Evolutionary conservation across 306 rosid species (phyloP).

Genomic region (Begonia masoniana): DNA sequence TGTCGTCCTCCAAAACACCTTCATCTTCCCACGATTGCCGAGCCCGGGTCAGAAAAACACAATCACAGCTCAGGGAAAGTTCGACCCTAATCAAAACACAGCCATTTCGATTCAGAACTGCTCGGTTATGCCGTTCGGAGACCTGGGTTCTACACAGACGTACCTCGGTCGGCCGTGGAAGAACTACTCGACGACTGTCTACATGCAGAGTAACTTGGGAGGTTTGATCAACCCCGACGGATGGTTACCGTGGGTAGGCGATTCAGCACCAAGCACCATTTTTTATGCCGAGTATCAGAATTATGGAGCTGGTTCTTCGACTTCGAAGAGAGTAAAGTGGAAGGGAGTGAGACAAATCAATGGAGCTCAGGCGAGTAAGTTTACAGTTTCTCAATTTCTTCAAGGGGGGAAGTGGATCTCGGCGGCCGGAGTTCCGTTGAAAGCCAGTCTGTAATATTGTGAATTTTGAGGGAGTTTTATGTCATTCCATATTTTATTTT

Average conservation of each 20-base stretch:
- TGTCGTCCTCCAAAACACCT: conserved; percentile 8
- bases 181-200: conserved; percentile 6
- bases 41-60: conserved; percentile 1
- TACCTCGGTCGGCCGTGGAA: conserved; percentile 13
- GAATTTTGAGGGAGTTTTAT: neutral
- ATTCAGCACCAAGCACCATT: neutral
- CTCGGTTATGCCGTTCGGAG: neutral
- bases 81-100: conserved; percentile 5
- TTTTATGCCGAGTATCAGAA: conserved; percentile 5
- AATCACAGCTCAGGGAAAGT: conserved; percentile 7
- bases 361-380: neutral
- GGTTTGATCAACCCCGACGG: conserved; percentile 8
- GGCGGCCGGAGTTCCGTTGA: neutral
- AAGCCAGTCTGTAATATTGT: neutral
- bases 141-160: conserved; percentile 1
- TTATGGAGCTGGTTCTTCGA: conserved; percentile 1
- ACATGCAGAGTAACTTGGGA: conserved; percentile 2
- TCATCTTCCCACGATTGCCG: conserved; percentile 1
- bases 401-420: conserved; percentile 4
- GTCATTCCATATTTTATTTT: no score
- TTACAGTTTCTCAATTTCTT: conserved; percentile 2
- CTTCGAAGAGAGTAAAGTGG: conserved; percentile 2
- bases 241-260: conserved; percentile 9
- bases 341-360: conserved; percentile 1
- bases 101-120: conserved; percentile 11